These are phyloP conservation scores for Amylocystis lapponica DNA, from an alignment of 768 basidiomycete genomes.

Conservation along the genomic window DNA sequence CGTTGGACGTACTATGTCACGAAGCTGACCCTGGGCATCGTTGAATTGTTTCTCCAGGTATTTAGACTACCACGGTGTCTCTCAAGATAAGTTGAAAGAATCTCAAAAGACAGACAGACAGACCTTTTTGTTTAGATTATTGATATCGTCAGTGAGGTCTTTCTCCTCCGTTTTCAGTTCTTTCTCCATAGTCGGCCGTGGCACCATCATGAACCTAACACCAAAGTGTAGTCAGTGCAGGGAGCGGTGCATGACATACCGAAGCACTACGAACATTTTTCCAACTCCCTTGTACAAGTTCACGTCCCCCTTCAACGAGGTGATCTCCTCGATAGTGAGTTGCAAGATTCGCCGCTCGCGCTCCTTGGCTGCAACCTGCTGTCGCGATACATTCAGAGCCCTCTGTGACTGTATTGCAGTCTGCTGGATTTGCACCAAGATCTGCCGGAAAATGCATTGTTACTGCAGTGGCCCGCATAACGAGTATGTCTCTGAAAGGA, in stretches of 20 bases:
- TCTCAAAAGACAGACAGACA: not conserved
- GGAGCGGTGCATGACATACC: not conserved
- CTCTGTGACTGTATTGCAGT: constrained; percentile 84
- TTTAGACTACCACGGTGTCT: constrained; percentile 67
- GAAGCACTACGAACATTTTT: constrained; percentile 65
- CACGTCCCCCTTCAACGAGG: constrained; percentile 59
- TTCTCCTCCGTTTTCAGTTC: constrained; percentile 76
- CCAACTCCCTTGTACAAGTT: constrained; percentile 93
- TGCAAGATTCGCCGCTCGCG: constrained; percentile 86
- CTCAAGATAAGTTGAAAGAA: not conserved
- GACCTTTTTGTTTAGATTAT: constrained; percentile 82
- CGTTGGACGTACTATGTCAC: constrained; percentile 58
- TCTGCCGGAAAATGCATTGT: constrained; percentile 39
- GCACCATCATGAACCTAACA: constrained; percentile 85
- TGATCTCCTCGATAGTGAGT: constrained; percentile 82
- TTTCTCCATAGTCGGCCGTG: constrained; percentile 71
- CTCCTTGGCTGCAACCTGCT: constrained; percentile 78
- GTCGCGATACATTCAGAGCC: constrained; percentile 62
- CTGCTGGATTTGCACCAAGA: constrained; percentile 88
- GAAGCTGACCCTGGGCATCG: constrained; percentile 81
- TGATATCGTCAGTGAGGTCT: constrained; percentile 78
- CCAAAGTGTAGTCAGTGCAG: not conserved
- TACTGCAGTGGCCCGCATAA: not conserved
- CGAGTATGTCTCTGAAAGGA: constrained; percentile 19
- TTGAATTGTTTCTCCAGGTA: constrained; percentile 92